phyloP scores from a whole-genome alignment of 225 moss, liverwort and hornwort species.

The Bryoerythrophyllum caledonicum region DNA sequence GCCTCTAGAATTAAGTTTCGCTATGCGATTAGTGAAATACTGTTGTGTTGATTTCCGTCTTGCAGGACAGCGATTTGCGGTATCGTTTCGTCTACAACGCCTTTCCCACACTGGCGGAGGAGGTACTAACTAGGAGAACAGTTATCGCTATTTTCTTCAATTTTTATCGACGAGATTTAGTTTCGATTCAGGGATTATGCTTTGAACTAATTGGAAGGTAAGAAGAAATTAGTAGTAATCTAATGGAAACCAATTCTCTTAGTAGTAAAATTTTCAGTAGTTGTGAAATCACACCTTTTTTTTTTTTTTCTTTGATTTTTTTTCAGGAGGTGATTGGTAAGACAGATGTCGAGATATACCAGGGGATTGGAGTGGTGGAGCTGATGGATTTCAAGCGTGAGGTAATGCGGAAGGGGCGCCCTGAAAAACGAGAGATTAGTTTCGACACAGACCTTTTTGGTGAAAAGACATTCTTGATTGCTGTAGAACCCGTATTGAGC shows the following conservation, averaged over 20 bases:
- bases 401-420: conserved; percentile 59
- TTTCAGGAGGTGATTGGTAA: conserved; percentile 73
- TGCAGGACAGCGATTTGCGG: conserved; percentile 77
- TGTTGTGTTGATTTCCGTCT: neutral
- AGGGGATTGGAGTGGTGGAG: conserved; percentile 62
- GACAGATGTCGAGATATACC: conserved; percentile 68
- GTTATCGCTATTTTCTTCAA: neutral
- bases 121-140: conserved; percentile 28
- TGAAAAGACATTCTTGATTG: conserved; percentile 60
- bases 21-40: neutral
- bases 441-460: conserved; percentile 67
- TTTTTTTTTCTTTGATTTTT: neutral
- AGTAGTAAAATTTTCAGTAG: neutral
- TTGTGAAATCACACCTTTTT: too few species aligned
- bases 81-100: conserved; percentile 81
- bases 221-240: neutral
- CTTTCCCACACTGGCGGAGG: conserved; percentile 62
- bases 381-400: conserved; percentile 74
- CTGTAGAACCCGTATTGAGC: conserved; percentile 70
- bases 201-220: neutral
- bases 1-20: neutral
- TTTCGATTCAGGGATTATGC: neutral
- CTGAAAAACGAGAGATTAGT: conserved; percentile 67
- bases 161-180: neutral
- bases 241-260: neutral